phyloP scores from a whole-genome alignment of 148 eudicot species.

The Cornus florida region DNA sequence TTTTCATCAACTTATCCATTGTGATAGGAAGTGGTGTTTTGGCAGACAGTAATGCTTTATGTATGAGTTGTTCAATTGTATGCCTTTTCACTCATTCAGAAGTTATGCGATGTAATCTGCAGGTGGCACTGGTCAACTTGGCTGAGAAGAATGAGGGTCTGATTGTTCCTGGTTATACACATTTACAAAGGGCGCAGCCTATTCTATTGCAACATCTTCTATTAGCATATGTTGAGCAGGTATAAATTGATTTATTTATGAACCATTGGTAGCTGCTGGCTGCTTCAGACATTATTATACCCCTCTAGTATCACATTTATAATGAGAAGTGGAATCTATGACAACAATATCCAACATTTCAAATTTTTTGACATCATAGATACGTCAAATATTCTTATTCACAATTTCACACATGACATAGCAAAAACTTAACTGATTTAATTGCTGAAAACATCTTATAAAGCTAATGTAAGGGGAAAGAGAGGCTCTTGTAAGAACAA shows the following conservation, averaged over 20 bases:
- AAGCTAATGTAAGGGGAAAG: neutral
- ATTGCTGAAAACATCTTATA: neutral
- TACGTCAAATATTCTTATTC: neutral
- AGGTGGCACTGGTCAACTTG: slow-evolving; percentile 73
- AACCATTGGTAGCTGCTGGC: neutral
- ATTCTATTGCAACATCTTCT: slow-evolving; percentile 88
- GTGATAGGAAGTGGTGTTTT: too few species aligned
- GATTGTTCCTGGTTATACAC: slow-evolving; percentile 97
- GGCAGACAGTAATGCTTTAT: too few species aligned
- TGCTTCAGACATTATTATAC: neutral
- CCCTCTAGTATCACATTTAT: neutral
- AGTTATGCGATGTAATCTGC: slow-evolving; percentile 21
- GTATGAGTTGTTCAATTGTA: too few species aligned
- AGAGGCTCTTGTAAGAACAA: neutral
- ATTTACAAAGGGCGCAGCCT: slow-evolving; percentile 98
- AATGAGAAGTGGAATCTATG: neutral
- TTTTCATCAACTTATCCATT: too few species aligned
- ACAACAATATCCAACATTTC: neutral
- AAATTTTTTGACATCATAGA: too few species aligned
- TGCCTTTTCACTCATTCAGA: neutral
- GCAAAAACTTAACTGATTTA: neutral
- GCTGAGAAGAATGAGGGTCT: slow-evolving; percentile 79
- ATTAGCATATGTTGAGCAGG: slow-evolving; percentile 95
- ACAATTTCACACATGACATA: neutral
- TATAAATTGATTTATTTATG: slow-evolving; percentile 20